Conservation (phyloP, 352 stramenopile genomes). For the Globisporangium megalacanthum region DNA sequence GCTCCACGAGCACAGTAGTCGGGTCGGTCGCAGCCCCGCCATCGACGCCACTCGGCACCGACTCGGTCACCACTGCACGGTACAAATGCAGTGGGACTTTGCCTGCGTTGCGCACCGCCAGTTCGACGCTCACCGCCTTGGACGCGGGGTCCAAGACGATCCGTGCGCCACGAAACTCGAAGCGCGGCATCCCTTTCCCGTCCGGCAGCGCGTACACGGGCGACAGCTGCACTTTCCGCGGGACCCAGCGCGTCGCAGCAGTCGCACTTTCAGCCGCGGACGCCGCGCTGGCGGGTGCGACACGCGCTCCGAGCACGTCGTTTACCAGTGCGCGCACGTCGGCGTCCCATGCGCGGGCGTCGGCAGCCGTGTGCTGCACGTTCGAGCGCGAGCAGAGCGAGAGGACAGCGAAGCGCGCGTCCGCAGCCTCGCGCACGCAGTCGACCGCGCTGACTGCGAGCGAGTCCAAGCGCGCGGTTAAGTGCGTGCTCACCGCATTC, state of each 20-base stretch:
- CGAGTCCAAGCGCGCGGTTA: slow-evolving; percentile 26
- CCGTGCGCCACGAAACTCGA: slow-evolving; percentile 27
- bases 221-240: slow-evolving; percentile 25
- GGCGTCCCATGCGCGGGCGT: slow-evolving; percentile 20
- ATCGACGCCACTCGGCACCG: not conserved
- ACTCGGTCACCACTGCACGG: slow-evolving; percentile 13
- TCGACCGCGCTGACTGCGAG: slow-evolving; percentile 38
- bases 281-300: not conserved
- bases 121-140: slow-evolving; percentile 22
- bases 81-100: slow-evolving; percentile 48
- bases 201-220: slow-evolving; percentile 27
- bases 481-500: slow-evolving; percentile 23
- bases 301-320: slow-evolving; percentile 2
- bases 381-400: slow-evolving; percentile 44
- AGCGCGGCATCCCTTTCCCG: slow-evolving; percentile 35
- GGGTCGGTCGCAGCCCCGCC: not conserved
- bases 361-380: slow-evolving; percentile 20
- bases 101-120: slow-evolving; percentile 33
- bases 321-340: slow-evolving; percentile 22
- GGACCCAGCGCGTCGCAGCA: slow-evolving; percentile 14
- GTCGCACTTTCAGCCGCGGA: too few relatives aligned
- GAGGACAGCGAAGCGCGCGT: slow-evolving; percentile 22
- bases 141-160: slow-evolving; percentile 28
- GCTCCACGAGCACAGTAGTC: slow-evolving; percentile 16
- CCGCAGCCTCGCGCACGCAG: slow-evolving; percentile 29